Percentiles rank a stretch among this genome's conserved stretches.
These are phyloP conservation scores for Phlebopus sp. DNA, from an alignment of 1,284 basidiomycete species.

Conservation along the genomic window DNA sequence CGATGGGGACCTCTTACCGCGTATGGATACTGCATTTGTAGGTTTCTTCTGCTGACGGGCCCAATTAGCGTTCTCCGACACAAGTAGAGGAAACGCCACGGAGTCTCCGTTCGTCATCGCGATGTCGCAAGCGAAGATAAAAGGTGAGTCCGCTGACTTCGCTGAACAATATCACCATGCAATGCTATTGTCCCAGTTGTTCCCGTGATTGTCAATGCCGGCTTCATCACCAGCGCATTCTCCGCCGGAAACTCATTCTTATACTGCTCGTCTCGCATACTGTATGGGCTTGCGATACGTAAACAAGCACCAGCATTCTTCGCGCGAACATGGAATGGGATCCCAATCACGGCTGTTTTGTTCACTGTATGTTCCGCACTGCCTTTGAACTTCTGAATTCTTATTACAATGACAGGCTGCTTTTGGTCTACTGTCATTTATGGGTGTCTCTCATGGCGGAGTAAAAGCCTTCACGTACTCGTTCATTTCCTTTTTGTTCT, in stretches of 20 bases:
- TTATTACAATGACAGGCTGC: constrained; percentile 43
- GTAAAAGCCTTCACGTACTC: constrained; percentile 8
- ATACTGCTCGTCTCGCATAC: constrained; percentile 76
- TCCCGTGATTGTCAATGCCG: constrained; percentile 69
- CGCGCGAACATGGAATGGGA: constrained; percentile 50
- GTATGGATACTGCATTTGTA: constrained; percentile 23
- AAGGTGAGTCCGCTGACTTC: constrained; percentile 30
- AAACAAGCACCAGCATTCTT: constrained; percentile 68
- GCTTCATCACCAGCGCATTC: constrained; percentile 71
- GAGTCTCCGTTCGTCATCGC: constrained; percentile 80
- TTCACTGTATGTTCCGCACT: constrained; percentile 7
- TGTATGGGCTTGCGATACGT: constrained; percentile 76
- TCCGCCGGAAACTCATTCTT: constrained; percentile 80
- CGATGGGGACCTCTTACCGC: constrained; percentile 54
- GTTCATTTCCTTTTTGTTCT: neutral
- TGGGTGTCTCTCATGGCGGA: constrained; percentile 1
- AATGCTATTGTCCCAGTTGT: constrained; percentile 28
- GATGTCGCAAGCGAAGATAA: constrained; percentile 71
- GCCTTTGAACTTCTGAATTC: constrained; percentile 31
- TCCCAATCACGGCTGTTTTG: neutral
- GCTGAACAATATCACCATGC: neutral
- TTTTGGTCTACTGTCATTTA: constrained; percentile 13
- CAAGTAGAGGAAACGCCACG: constrained; percentile 56
- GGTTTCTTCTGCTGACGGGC: constrained; percentile 11
- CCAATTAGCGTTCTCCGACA: constrained; percentile 4